Conservation (phyloP, 2,329 filamentous ascomycete genomes). For the Sarocladium strictum region DNA sequence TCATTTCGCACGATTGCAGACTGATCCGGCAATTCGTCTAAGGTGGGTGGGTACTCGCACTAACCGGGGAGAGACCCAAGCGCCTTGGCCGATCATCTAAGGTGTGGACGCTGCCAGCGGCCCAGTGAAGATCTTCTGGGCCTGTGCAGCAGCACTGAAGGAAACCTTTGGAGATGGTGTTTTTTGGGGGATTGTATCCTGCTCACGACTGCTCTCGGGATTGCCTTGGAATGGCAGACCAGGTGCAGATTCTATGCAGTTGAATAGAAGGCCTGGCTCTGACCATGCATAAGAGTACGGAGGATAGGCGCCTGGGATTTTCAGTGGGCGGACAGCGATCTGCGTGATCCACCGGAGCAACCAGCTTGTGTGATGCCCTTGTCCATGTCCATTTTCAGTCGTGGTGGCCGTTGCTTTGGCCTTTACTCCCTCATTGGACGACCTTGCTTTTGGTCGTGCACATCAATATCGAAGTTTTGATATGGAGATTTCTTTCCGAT, state of each 20-base stretch:
- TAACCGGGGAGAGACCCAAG: not conserved
- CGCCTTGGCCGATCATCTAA: not conserved
- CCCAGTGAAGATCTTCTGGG: not conserved
- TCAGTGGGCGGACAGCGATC: not conserved
- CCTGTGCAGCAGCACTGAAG: not conserved
- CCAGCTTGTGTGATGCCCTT: not conserved
- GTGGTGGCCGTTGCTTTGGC: not conserved
- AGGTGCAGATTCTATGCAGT: no score
- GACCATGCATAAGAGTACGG: not conserved
- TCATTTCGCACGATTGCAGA: not conserved
- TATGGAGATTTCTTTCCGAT: no score
- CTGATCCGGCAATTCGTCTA: conserved; percentile 6
- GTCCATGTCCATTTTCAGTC: not conserved
- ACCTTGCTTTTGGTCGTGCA: no score
- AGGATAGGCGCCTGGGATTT: not conserved
- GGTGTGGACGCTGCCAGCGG: not conserved
- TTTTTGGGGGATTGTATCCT: no score
- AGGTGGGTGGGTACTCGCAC: not conserved
- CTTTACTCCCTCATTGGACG: not conserved
- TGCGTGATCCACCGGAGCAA: conserved; percentile 1
- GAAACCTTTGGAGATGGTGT: no score
- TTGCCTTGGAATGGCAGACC: not conserved
- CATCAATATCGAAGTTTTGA: no score
- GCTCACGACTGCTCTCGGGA: no score
- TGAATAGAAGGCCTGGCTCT: not conserved